Evolutionary conservation across 139 green algal species (phyloP), one percentile per base, ranked within the genome.

Genomic region (Coelastrella sp.): DNA sequence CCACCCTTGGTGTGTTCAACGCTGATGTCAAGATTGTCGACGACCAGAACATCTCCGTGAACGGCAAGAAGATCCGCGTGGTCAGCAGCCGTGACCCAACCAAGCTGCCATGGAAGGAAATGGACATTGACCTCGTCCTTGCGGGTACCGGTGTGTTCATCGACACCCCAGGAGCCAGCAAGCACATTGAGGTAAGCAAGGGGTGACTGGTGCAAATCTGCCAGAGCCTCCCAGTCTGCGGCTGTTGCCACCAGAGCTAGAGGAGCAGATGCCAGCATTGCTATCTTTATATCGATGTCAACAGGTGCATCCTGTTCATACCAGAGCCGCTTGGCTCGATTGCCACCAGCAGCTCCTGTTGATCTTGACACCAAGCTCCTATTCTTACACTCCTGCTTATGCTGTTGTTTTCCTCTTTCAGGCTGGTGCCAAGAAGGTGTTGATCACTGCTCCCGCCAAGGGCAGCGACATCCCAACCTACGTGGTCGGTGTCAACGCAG

Each of bases 391-490:
- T 27, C 57, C 6, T 66, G 57, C 30, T 27, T 19, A 34, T 64
- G 2, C 17, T 48, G 21, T 27, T 62, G 30, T 9, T 71, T 11
- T 74, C 35, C 3, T 45, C 45, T 79, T 88, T 19, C 81, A 96
- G 90, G 97, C 96, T 64, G 97, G 97, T 79, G 97, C 97, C 91
- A 98, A 98, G 95, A 99, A 99, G 95, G 97, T 99, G 84, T 84
- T 99, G 67, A 99, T 99, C 95, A 99, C 97, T 67, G 97, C 97
- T 78, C 97, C 97, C 35, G 97, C 94, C 85, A 99, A 99, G 97
- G 97, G 96, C 86, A 90, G 89, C 63, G 97, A 96, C 88, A 98
- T 99, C 91, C 97, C 97, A 82, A 99, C 97, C 86, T 99, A 97
- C 82, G 97, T 99, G 43, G 84, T 98, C n/a, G 97, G 97, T 82